Percentiles rank a stretch among this genome's conserved stretches.
These are phyloP conservation scores for Cocos nucifera DNA, from an alignment of 176 grass and related monocot species.

Conservation along the genomic window DNA sequence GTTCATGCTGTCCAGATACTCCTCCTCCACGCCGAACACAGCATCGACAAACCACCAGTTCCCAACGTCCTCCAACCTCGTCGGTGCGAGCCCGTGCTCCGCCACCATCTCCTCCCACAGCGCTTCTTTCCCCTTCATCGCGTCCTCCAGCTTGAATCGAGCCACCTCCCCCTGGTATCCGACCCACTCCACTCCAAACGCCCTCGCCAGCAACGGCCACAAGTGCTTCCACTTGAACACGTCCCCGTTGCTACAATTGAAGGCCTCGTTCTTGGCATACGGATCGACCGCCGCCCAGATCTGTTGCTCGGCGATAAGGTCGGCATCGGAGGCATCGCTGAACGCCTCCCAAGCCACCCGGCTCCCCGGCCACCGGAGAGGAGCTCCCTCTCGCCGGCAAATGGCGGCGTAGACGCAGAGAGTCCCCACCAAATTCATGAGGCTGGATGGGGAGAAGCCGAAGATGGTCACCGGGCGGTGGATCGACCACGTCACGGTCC, in stretches of 20 bases:
- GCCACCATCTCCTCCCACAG: constrained; percentile 57
- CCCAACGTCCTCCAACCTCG: constrained; percentile 41
- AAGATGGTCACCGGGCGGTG: constrained; percentile 54
- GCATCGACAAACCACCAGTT: constrained; percentile 63
- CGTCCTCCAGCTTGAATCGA: constrained; percentile 46
- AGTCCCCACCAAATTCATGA: constrained; percentile 25
- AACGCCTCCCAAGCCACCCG: constrained; percentile 48
- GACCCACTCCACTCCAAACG: constrained; percentile 53
- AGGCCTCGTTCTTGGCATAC: constrained; percentile 64
- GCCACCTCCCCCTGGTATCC: constrained; percentile 55
- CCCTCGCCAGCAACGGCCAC: constrained; percentile 55
- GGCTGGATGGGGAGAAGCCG: constrained; percentile 62
- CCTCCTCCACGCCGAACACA: not conserved
- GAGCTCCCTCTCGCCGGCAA: constrained; percentile 52
- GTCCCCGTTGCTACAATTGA: constrained; percentile 83
- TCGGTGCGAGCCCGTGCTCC: constrained; percentile 37
- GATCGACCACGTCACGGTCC: constrained; percentile 50
- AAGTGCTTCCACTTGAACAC: constrained; percentile 80
- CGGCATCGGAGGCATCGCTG: constrained; percentile 57
- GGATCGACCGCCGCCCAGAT: constrained; percentile 82
- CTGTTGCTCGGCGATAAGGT: constrained; percentile 77
- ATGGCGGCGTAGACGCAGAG: constrained; percentile 78
- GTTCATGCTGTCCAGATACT: constrained; percentile 68
- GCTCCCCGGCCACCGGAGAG: constrained; percentile 44
- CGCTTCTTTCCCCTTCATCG: constrained; percentile 49